Base-by-base conservation (phyloP, 345 rosid species). In the Mallotus nudiflorus region DNA sequence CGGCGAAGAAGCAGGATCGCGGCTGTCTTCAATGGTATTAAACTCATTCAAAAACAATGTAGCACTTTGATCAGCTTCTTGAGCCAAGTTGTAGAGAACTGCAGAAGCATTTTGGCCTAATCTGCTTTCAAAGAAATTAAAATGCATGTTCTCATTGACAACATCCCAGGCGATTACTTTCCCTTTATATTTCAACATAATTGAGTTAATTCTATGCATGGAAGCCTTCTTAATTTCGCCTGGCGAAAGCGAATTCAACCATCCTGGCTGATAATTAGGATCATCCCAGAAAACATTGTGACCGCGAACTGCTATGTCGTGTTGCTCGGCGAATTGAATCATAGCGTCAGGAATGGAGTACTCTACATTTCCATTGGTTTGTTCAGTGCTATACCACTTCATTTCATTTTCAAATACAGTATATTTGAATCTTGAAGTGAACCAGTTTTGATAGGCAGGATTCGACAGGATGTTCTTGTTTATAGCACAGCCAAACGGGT, bases 371-470 rank as follows among this genome's bases (percentile, higher is more conserved):
- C 90, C 93, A 0, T 59, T 76, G 9, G 70, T 14, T 0, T 3
- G 15, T 75, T 93, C 97, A 0, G 72, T 91, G 78, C 78, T 77
- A 72, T 87, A 86, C 98, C 98, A 93, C 62, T 93, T 93, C 93
- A 93, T 82, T 79, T 85, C 98, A 50, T 91, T 48, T 57, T 70
- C 93, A 3, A 93, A 93, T 9, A 85, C 56, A 2, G 98, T 79
- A 52, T 89, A 85, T 6, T 39, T 73, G 77, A 93, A 93, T 66
- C 92, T 86, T 8, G 87, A 61, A 1, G 87, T 79, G 84, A 91
- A 91, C 98, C 97, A 94, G 15, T 82, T 70, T 65, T 83, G 85
- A 75, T 87, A 89, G 28, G 81, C 77, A 1, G 64, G 44, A 75
- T 86, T 88, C 60, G 45, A 51, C 44, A 93, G 85, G 79, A 91